These are phyloP conservation scores for Parasitella parasitica DNA, from an alignment of 371 early-diverging fungal species.

Conservation along the genomic window DNA sequence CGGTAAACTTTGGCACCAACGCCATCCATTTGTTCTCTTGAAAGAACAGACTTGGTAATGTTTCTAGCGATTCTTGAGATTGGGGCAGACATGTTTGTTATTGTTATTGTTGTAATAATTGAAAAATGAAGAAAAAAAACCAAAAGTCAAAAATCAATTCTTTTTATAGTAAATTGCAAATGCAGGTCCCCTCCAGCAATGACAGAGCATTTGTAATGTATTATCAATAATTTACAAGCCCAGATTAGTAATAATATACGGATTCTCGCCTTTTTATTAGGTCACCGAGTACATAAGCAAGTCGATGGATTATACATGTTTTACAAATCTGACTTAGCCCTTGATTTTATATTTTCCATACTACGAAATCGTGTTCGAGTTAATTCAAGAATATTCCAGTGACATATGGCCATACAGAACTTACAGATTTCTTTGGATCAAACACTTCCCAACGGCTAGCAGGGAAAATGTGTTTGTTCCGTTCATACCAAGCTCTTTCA, in stretches of 20 bases:
- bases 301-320: neutral
- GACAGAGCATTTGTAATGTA: neutral
- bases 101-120: neutral
- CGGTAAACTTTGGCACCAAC: conserved; percentile 60
- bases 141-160: neutral
- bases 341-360: conserved; percentile 75
- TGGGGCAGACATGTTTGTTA: neutral
- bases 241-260: neutral
- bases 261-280: conserved; percentile 2
- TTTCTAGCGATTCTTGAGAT: conserved; percentile 10
- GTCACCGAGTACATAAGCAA: neutral
- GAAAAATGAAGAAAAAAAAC: neutral
- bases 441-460: conserved; percentile 94
- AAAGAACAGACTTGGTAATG: conserved; percentile 14
- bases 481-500: conserved; percentile 92
- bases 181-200: neutral
- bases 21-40: conserved; percentile 22
- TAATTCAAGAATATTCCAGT: neutral
- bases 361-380: conserved; percentile 21
- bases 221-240: neutral
- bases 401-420: conserved; percentile 6
- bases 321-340: neutral
- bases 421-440: conserved; percentile 81
- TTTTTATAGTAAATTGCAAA: neutral
- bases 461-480: conserved; percentile 96